phyloP scores from a whole-genome alignment of 352 stramenopile species.

The Globisporangium nagaii region DNA sequence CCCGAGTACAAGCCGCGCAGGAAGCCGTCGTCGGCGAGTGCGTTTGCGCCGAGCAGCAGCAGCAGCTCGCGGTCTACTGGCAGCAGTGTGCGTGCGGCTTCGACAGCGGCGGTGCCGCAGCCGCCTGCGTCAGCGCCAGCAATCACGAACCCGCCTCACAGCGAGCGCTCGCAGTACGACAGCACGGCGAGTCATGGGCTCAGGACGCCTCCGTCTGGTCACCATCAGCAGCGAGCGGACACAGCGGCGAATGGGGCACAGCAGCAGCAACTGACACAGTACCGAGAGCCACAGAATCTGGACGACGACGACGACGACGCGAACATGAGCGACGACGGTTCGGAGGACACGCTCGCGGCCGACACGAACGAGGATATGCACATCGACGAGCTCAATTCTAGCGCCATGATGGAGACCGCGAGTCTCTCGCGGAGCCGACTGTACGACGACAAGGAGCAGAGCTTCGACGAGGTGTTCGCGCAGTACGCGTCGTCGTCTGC shows the following conservation, averaged over 20 bases:
- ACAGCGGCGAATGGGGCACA: no score
- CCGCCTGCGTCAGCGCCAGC: background rate
- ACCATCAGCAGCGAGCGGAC: background rate
- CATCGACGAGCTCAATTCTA: conserved; percentile 12
- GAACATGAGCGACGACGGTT: conserved; percentile 38
- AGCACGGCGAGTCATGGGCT: background rate
- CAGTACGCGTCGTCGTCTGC: conserved; percentile 54
- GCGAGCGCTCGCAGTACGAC: background rate
- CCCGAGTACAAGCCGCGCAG: conserved; percentile 7
- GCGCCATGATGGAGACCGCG: conserved; percentile 12
- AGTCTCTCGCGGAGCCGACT: conserved; percentile 28
- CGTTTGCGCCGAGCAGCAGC: background rate
- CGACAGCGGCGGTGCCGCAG: background rate
- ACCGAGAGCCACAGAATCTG: conserved; percentile 15
- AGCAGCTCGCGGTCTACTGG: background rate
- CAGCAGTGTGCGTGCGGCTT: background rate
- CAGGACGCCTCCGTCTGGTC: background rate
- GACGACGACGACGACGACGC: conserved; percentile 27
- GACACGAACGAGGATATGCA: conserved; percentile 32
- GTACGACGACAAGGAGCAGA: conserved; percentile 36
- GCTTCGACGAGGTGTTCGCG: conserved; percentile 49
- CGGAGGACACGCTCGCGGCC: conserved; percentile 30
- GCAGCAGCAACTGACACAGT: background rate
- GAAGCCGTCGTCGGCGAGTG: background rate
- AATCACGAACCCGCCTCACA: background rate